Evolutionary conservation across 805 yeast species (phyloP).

Genomic region (Candida krabiensis): DNA sequence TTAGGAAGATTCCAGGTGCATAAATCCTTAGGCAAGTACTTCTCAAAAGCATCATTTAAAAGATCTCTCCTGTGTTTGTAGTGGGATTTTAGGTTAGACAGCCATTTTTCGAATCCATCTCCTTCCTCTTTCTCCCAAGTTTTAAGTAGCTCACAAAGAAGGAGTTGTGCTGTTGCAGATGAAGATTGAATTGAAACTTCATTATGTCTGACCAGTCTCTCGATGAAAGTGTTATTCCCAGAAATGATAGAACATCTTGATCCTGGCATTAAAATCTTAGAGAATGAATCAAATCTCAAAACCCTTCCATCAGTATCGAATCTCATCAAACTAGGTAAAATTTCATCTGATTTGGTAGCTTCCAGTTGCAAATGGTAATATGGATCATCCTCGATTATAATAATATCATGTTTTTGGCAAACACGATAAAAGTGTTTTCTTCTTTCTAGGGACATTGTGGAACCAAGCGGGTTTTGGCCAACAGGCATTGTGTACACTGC

Average conservation of each 20-base stretch:
- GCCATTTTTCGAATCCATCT: conserved; percentile 72
- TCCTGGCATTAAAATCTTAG: conserved; percentile 81
- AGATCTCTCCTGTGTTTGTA: conserved; percentile 65
- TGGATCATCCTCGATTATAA: conserved; percentile 84
- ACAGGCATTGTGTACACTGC: conserved; percentile 70
- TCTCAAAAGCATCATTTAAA: conserved; percentile 51
- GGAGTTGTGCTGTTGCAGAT: conserved; percentile 68
- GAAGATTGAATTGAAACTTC: conserved; percentile 76
- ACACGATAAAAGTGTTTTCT: conserved; percentile 58
- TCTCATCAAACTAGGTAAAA: conserved; percentile 64
- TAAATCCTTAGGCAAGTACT: conserved; percentile 45
- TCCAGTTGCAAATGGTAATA: conserved; percentile 74
- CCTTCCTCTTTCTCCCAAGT: conserved; percentile 52
- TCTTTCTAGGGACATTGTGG: conserved; percentile 57
- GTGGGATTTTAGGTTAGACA: conserved; percentile 56
- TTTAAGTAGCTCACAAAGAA: conserved; percentile 56
- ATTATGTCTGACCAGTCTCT: conserved; percentile 53
- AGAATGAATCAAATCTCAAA: conserved; percentile 72
- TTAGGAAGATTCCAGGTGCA: conserved; percentile 42
- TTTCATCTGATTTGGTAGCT: conserved; percentile 44
- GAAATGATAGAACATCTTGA: conserved; percentile 72
- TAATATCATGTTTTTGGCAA: conserved; percentile 64
- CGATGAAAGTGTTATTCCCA: conserved; percentile 56
- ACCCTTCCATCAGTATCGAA: conserved; percentile 78
- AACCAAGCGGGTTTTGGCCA: conserved; percentile 87